phyloP scores from a whole-genome alignment of 208 protist species.

The Vickermania ingenoplastis region DNA sequence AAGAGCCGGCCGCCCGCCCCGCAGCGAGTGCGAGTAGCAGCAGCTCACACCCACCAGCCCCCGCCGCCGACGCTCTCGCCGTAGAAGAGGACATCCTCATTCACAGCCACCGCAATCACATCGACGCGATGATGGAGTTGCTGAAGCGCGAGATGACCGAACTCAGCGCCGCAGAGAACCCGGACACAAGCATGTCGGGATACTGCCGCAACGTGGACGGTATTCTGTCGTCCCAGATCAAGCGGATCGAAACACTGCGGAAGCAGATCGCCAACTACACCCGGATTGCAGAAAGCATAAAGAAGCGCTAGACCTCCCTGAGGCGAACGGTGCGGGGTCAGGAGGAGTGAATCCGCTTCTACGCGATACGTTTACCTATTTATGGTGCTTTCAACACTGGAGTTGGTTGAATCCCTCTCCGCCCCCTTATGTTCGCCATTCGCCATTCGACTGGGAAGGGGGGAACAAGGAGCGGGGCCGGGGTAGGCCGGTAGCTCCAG shows the following conservation, averaged over 20 bases:
- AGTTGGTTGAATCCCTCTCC: too few relatives aligned
- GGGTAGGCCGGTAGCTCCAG: too few relatives aligned
- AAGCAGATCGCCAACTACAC: slow-evolving; percentile 38
- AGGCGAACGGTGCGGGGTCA: too few relatives aligned
- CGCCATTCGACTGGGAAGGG: too few relatives aligned
- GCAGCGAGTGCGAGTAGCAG: slow-evolving; percentile 23
- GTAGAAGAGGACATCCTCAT: slow-evolving; percentile 89
- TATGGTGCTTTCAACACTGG: too few relatives aligned
- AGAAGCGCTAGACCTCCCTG: too few relatives aligned
- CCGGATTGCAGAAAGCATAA: not conserved
- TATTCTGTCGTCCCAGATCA: slow-evolving; percentile 58
- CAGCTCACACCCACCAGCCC: slow-evolving; percentile 17
- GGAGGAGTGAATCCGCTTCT: too few relatives aligned
- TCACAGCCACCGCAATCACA: slow-evolving; percentile 82
- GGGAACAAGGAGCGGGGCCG: too few relatives aligned
- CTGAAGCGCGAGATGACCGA: slow-evolving; percentile 91
- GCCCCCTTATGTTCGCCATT: too few relatives aligned
- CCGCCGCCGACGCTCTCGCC: slow-evolving; percentile 74
- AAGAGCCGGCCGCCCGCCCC: slow-evolving; percentile 23
- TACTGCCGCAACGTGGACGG: slow-evolving; percentile 87
- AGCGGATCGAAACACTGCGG: slow-evolving; percentile 69
- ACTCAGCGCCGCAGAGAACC: slow-evolving; percentile 85
- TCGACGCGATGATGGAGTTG: slow-evolving; percentile 90
- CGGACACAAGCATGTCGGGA: slow-evolving; percentile 72
- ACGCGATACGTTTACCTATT: too few relatives aligned